A percentile compares a stretch with the other conserved stretches of the same genome.
Evolutionary conservation across 225 moss, liverwort and hornwort species (phyloP).

Genomic region (Antitrichia curtipendula): DNA sequence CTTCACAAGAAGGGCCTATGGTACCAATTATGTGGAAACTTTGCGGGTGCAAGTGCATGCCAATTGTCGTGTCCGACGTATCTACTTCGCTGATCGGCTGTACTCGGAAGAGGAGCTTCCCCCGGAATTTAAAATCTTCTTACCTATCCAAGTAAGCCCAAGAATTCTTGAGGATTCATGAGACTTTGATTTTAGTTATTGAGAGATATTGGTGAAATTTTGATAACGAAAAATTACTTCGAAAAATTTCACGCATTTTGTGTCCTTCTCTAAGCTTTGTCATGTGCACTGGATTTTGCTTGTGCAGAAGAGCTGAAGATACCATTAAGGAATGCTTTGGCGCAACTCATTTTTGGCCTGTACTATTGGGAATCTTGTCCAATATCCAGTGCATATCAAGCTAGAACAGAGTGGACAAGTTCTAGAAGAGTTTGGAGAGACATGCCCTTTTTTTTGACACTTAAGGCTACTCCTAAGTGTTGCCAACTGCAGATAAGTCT

Average conservation of each 20-base stretch:
- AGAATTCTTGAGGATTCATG: not conserved
- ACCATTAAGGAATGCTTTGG: slow-evolving; percentile 1
- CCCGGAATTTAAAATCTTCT: slow-evolving; percentile 89
- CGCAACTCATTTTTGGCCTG: slow-evolving; percentile 21
- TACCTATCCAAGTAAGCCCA: slow-evolving; percentile 72
- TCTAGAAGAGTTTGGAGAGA: slow-evolving; percentile 20
- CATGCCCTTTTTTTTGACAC: slow-evolving; percentile 19
- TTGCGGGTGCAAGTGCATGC: slow-evolving; percentile 94
- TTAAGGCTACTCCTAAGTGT: slow-evolving; percentile 20
- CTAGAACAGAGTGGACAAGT: slow-evolving; percentile 4
- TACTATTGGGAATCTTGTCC: slow-evolving; percentile 3
- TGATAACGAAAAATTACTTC: not conserved
- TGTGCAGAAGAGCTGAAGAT: slow-evolving; percentile 41
- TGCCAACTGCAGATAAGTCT: slow-evolving; percentile 10
- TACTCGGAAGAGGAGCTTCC: slow-evolving; percentile 89
- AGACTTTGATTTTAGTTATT: not conserved
- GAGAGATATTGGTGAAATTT: not conserved
- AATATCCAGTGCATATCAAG: slow-evolving; percentile 11
- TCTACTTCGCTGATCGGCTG: slow-evolving; percentile 90
- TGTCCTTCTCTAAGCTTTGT: not conserved
- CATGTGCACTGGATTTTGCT: not conserved
- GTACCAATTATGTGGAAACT: slow-evolving; percentile 92
- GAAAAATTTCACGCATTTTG: not conserved
- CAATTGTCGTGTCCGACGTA: slow-evolving; percentile 84
- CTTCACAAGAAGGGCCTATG: slow-evolving; percentile 85